A percentile compares a stretch with the other conserved stretches of the same genome.
Conservation (phyloP, 768 basidiomycete species). For the Mycena olivaceomarginata region DNA sequence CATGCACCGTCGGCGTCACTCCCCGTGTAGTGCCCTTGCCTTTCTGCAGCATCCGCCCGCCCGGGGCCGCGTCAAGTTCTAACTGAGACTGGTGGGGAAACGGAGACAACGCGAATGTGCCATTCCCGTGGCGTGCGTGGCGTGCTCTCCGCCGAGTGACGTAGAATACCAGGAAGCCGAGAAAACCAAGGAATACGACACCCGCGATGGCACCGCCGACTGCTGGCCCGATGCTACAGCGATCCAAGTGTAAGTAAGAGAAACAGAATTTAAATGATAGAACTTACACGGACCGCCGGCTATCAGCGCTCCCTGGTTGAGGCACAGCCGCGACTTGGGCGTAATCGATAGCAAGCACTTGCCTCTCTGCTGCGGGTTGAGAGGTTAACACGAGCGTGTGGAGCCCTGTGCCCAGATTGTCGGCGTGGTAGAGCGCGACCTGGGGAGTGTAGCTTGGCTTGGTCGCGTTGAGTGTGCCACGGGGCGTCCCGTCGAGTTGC, state of each 20-base stretch:
- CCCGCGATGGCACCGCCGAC: conserved; percentile 37
- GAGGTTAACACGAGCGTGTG: not conserved
- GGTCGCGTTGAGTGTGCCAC: conserved; percentile 34
- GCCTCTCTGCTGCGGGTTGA: not conserved
- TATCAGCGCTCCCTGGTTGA: not conserved
- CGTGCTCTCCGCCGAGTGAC: conserved; percentile 24
- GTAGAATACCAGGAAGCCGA: conserved; percentile 22
- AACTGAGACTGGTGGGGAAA: not conserved
- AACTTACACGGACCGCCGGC: not conserved
- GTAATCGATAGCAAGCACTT: not conserved
- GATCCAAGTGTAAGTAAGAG: not conserved
- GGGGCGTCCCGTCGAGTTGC: conserved; percentile 14
- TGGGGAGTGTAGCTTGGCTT: not conserved
- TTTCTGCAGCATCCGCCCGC: not conserved
- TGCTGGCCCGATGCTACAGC: conserved; percentile 25
- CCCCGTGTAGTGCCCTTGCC: conserved; percentile 25
- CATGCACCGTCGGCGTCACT: conserved; percentile 38
- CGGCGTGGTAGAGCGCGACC: not conserved
- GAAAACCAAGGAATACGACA: conserved; percentile 8
- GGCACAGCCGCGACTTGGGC: not conserved
- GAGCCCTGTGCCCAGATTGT: not conserved
- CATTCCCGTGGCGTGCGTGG: not conserved
- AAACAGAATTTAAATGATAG: not conserved
- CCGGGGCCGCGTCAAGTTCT: conserved; percentile 30
- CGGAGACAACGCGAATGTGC: no score